Base-by-base conservation (phyloP, 176 grass and related monocot genomes). In the Guadua angustifolia region DNA sequence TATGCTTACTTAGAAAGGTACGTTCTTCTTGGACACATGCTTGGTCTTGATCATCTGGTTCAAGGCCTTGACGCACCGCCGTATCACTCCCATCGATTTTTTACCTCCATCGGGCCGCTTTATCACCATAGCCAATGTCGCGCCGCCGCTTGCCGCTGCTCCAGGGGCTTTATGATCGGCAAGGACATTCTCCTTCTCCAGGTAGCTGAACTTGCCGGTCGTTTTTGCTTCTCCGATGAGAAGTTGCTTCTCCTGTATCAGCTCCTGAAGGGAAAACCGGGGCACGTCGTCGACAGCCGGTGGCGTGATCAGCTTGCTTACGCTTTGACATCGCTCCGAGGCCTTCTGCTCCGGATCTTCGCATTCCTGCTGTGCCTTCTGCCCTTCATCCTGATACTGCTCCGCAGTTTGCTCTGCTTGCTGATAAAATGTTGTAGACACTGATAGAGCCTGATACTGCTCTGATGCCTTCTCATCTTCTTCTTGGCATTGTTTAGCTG, bases 41-140 rank as follows among this genome's bases (percentile, higher is more conserved):
- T 89, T 88, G 40, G 83, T 66, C 84, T 97, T 97, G 85, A 97
- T 88, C 85, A 97, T 89, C 61, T 92, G 89, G 74, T 90, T 94
- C 59, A 94, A 83, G 21, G 84, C 94, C 85, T 97, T 97, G 60
- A 91, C 51, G 51, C 91, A 97, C 36, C 91, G 79, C 16, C 89
- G 79, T 11, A 97, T 84, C 29, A 94, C 49, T 45, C 94, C 87
- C 44, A 64, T 83, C 18, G 70, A 32, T 50, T 87, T 96, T 72
- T 69, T 83, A 22, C 84, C 91, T 49, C 65, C 84, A 11, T 88
- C 91, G 1, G 58, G 29, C 7, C 86, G 69, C 82, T 82, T 90
- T 64, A 82, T 80, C 59, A 88, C 91, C 75, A 87, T 85, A 8
- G 75, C 83, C 67, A 87, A 61, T 5, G 79, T 84, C 39, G 84